Base-by-base conservation (phyloP, 345 rosid species). In the Sonneratia caseolaris region DNA sequence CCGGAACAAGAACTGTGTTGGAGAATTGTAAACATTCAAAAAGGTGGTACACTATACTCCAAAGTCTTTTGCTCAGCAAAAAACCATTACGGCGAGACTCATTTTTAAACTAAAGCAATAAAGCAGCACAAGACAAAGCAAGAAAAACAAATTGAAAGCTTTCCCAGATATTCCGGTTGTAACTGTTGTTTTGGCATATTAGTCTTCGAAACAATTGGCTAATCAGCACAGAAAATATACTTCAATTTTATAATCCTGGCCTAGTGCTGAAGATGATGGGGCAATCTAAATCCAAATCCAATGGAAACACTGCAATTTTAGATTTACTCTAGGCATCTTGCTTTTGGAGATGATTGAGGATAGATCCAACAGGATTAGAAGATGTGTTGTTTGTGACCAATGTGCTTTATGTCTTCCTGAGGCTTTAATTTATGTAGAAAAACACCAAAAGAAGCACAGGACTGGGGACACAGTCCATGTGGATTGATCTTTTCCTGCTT, bases 371-470 rank as follows among this genome's bases (percentile, higher is more conserved):
- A 62, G 66, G 3, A 32, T 32, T 10, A 27, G 15, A 59, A 59
- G 35, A 59, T 59, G 22, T 59, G 13, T 22, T 59, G 64, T 6
- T 7, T 59, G 36, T 24, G 64, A 59, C 35, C 8, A 24, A 59
- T 59, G 64, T 24, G 35, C 64, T 24, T 35, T 24, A 59, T 59
- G 22, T 59, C 14, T 24, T 7, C 36, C 9, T 4, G n/a, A 19
- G 59, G 0, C n/a, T 51, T 19, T 22, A 70, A 61, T 70, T 70
- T 35, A 14, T 14, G 73, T 38, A 37, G 66, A 70, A 57, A 62
- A 62, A 4, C 1, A 15, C 2, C 7, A 27, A 42, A 62, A 32
- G 21, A 70, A 37, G 49, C 73, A 40, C 66, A 57, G 37, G 51
- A 22, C 42, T 37, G 73, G 66, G 66, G 51, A 56, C 73, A 38